These are phyloP conservation scores for Bipolaris zeicola DNA, from an alignment of 2,329 filamentous ascomycete species.

Conservation along the genomic window DNA sequence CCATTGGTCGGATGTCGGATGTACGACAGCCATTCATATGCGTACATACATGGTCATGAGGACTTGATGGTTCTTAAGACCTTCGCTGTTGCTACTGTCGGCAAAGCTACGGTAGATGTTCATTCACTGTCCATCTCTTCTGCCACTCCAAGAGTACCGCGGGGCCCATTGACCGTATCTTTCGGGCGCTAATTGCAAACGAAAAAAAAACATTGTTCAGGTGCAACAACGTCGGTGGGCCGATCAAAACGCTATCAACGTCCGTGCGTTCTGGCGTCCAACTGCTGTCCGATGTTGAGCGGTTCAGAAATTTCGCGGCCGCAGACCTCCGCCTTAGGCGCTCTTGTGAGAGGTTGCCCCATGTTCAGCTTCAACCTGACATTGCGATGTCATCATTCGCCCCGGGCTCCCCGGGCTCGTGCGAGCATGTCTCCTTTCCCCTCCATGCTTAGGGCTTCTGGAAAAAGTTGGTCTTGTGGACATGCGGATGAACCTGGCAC, in stretches of 20 bases:
- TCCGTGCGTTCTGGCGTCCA: slow-evolving; percentile 20
- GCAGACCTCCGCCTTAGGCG: slow-evolving; percentile 14
- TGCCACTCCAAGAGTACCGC: not conserved
- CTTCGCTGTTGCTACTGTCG: not conserved
- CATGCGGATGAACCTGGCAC: slow-evolving; percentile 23
- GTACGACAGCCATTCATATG: not conserved
- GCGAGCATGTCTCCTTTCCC: slow-evolving; percentile 22
- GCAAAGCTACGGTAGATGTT: not conserved
- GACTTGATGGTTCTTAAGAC: not conserved
- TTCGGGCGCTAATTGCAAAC: not conserved
- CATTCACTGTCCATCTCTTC: not conserved
- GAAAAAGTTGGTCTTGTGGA: slow-evolving; percentile 20
- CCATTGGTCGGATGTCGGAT: not conserved
- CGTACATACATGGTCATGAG: not conserved
- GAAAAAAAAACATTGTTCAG: slow-evolving; percentile 4
- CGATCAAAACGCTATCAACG: slow-evolving; percentile 14
- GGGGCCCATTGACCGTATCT: not conserved
- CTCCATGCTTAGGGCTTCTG: slow-evolving; percentile 15
- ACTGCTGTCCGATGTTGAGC: slow-evolving; percentile 21
- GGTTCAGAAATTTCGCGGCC: slow-evolving; percentile 18
- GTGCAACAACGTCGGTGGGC: slow-evolving; percentile 18
- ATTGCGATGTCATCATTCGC: slow-evolving; percentile 30
- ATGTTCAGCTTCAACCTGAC: slow-evolving; percentile 12
- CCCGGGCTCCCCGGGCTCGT: slow-evolving; percentile 26
- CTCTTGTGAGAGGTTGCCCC: slow-evolving; percentile 16